Percentiles rank a stretch among this genome's conserved stretches.
phyloP scores from a whole-genome alignment of 116 monocot genomes.

The Trichopus zeylanicus region DNA sequence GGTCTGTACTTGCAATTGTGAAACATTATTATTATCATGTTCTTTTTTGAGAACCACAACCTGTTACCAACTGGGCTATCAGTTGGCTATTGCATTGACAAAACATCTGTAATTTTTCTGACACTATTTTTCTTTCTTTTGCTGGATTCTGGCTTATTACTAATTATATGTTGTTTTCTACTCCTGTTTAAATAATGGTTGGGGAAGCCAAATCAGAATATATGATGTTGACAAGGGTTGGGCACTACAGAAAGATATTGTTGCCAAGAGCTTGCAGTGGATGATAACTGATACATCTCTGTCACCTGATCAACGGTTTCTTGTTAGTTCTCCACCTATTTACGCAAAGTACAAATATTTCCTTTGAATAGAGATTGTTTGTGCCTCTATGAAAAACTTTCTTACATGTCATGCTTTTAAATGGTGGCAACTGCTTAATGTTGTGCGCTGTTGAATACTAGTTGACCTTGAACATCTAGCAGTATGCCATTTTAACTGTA shows the following conservation, averaged over 20 bases:
- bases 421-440: too few relatives aligned
- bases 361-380: too few relatives aligned
- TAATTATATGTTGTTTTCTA: neutral
- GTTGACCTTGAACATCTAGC: too few relatives aligned
- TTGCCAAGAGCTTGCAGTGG: slow-evolving; percentile 34
- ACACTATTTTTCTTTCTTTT: too few relatives aligned
- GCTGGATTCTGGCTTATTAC: neutral
- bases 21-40: neutral
- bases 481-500: too few relatives aligned
- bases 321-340: slow-evolving; percentile 19
- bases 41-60: neutral
- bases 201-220: slow-evolving; percentile 40
- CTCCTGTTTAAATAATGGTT: neutral
- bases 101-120: too few relatives aligned
- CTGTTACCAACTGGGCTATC: too few relatives aligned
- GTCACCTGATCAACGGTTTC: slow-evolving; percentile 37
- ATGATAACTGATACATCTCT: slow-evolving; percentile 47
- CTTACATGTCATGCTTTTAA: too few relatives aligned
- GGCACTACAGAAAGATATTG: slow-evolving; percentile 32
- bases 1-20: slow-evolving; percentile 25
- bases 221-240: slow-evolving; percentile 37
- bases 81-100: too few relatives aligned
- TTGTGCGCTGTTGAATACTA: too few relatives aligned
- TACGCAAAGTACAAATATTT: too few relatives aligned
- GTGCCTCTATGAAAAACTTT: too few relatives aligned